A percentile compares a stretch with the other conserved stretches of the same genome.
These are phyloP conservation scores for Oenanthe javanica DNA, from an alignment of 140 eudicot species.

Conservation along the genomic window DNA sequence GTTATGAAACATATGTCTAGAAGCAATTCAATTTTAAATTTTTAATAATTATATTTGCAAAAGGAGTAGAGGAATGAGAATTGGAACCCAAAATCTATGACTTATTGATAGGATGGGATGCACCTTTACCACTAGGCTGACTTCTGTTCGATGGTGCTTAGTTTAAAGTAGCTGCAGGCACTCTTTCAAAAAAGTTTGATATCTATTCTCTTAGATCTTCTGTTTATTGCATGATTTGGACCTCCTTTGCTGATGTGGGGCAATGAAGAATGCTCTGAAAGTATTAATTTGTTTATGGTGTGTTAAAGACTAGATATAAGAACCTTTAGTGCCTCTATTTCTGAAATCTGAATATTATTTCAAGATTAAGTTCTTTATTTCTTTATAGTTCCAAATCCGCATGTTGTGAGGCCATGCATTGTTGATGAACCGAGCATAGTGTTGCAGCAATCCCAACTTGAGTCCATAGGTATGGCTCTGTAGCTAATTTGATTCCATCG, in stretches of 20 bases:
- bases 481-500: too few species aligned
- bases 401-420: slow-evolving; percentile 43
- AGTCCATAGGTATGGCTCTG: slow-evolving; percentile 44
- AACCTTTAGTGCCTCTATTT: not conserved
- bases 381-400: slow-evolving; percentile 31
- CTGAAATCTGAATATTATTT: not conserved
- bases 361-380: slow-evolving; percentile 1
- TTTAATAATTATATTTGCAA: not conserved
- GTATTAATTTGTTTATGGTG: not conserved
- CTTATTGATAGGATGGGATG: not conserved
- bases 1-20: not conserved
- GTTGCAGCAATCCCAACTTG: slow-evolving; percentile 48
- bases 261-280: not conserved
- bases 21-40: not conserved
- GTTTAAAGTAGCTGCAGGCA: not conserved
- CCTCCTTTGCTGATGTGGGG: not conserved
- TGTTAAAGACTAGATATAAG: not conserved
- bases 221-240: not conserved
- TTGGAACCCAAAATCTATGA: not conserved
- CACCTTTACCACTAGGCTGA: not conserved
- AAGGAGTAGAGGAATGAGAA: not conserved
- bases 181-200: not conserved
- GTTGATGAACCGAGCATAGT: slow-evolving; percentile 45
- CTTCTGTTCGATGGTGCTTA: not conserved
- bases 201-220: not conserved